Evolutionary conservation across 2,329 filamentous ascomycete genomes (phyloP).

Genomic region (Graphium sp.): DNA sequence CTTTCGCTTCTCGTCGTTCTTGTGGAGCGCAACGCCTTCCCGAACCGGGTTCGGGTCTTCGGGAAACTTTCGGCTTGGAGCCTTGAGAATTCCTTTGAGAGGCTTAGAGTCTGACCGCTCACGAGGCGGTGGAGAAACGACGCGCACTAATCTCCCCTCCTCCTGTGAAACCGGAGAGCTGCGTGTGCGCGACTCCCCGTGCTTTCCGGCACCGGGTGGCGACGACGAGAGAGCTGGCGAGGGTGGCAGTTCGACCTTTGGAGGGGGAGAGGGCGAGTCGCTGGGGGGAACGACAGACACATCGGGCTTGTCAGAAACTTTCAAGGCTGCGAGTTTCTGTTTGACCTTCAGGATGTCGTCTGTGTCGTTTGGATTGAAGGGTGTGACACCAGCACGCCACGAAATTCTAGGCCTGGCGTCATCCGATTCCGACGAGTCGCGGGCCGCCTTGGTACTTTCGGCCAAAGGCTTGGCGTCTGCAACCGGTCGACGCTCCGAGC

Average conservation of each 20-base stretch:
- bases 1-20: constrained; percentile 57
- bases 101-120: constrained; percentile 48
- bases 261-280: too few species aligned
- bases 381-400: constrained; percentile 4
- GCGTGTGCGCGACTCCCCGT: too few species aligned
- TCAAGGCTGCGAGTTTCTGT: constrained; percentile 28
- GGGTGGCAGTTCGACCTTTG: background rate
- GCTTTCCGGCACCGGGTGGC: too few species aligned
- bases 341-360: constrained; percentile 30
- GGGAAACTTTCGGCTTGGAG: constrained; percentile 67
- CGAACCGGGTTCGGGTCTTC: constrained; percentile 70
- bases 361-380: constrained; percentile 36
- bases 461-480: background rate
- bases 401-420: background rate
- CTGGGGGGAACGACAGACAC: constrained; percentile 1
- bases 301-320: constrained; percentile 6
- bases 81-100: constrained; percentile 73
- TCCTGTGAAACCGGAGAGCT: too few species aligned
- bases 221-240: background rate
- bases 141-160: constrained; percentile 35
- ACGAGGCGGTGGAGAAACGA: constrained; percentile 57
- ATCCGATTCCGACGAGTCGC: background rate
- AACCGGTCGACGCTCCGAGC: background rate
- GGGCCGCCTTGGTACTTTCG: background rate
- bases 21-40: constrained; percentile 86